A percentile compares a stretch with the other conserved stretches of the same genome.
Conservation (phyloP, 2,329 filamentous ascomycete species). For the Sporothrix sp. region DNA sequence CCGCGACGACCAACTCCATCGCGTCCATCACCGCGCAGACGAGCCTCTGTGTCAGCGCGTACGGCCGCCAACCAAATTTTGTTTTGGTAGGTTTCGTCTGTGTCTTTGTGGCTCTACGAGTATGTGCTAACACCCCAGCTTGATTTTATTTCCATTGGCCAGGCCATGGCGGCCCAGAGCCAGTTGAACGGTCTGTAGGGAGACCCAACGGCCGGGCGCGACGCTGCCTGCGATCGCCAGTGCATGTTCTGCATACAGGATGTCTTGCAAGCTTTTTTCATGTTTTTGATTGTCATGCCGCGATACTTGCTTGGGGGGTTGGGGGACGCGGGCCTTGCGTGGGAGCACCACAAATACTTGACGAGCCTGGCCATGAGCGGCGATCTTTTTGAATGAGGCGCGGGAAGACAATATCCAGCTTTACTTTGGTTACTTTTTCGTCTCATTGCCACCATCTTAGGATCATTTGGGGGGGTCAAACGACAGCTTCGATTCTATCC, state of each 20-base stretch:
- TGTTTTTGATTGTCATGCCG: constrained; percentile 4
- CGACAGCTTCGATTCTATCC: background rate
- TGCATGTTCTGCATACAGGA: background rate
- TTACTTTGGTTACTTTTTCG: background rate
- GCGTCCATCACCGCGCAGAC: constrained; percentile 35
- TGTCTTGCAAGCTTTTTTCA: background rate
- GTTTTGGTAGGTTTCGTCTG: constrained; percentile 19
- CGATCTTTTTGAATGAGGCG: background rate
- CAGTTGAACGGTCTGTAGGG: constrained; percentile 15
- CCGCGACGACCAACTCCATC: constrained; percentile 37
- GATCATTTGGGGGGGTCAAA: background rate
- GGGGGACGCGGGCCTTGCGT: background rate
- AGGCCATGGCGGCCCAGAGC: constrained; percentile 14
- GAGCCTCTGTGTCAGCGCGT: constrained; percentile 23
- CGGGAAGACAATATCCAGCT: background rate
- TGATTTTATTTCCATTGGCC: constrained; percentile 15
- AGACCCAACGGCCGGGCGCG: background rate
- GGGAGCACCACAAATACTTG: constrained; percentile 3
- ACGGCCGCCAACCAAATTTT: constrained; percentile 28
- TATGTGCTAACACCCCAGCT: constrained; percentile 10
- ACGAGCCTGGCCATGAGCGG: background rate
- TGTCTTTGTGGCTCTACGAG: background rate
- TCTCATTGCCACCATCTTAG: background rate
- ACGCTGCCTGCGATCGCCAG: background rate
- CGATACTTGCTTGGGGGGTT: background rate